A percentile compares a stretch with the other conserved stretches of the same genome.
phyloP scores from a whole-genome alignment of 495 filamentous ascomycete species.

The Parathielavia hyrcaniae region DNA sequence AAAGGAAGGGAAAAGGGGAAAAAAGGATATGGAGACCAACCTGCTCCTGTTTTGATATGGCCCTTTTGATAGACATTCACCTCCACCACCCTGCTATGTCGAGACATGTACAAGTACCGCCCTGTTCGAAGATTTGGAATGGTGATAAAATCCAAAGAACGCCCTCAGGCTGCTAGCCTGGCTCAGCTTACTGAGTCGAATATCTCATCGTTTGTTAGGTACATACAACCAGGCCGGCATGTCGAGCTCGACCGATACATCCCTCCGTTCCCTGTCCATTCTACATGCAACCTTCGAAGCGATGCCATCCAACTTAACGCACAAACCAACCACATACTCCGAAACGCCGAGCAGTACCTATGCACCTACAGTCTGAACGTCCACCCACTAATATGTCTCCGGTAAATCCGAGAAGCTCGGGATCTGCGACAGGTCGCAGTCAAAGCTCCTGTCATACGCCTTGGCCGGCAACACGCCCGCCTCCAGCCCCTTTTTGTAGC shows the following conservation, averaged over 20 bases:
- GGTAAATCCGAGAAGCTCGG: constrained; percentile 63
- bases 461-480: constrained; percentile 77
- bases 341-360: constrained; percentile 4
- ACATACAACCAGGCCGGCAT: neutral
- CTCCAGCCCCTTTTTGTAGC: constrained; percentile 76
- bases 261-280: neutral
- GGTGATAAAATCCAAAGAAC: too few species aligned
- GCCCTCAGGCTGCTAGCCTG: too few species aligned
- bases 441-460: constrained; percentile 69
- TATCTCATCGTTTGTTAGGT: too few species aligned
- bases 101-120: neutral
- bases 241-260: neutral
- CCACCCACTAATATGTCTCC: constrained; percentile 57
- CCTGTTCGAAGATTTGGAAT: too few species aligned
- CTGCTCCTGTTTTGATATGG: too few species aligned
- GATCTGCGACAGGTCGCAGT: constrained; percentile 58
- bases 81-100: too few species aligned
- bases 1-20: too few species aligned
- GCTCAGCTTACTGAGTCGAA: too few species aligned
- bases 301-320: neutral
- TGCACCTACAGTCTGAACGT: too few species aligned
- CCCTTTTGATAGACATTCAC: too few species aligned
- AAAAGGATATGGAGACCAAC: too few species aligned
- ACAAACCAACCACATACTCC: neutral
- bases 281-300: neutral